Evolutionary conservation across 108 stramenopile species (phyloP), one percentile per base, ranked within the genome.

Genomic region (Nannochloropsis oceanica): DNA sequence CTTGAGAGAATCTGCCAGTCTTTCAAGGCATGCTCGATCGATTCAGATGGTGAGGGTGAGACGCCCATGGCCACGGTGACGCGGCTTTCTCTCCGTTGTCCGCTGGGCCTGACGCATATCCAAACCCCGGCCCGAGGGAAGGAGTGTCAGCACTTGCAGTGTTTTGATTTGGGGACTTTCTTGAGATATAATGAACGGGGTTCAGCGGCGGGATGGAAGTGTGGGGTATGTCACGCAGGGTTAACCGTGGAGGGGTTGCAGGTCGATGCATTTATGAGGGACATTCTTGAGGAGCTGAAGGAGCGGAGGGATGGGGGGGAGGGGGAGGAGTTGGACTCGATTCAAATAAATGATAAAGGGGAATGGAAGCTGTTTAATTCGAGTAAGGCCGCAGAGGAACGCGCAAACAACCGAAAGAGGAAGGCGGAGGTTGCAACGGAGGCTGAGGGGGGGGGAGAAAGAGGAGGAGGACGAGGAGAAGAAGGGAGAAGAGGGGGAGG

Each of bases 1-100:
- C 80, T 89, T 8, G 85, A 82, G 80, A 43, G 88, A 43, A 85
- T 89, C 73, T 34, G 81, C 25, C 84, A 46, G 42, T 89, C 88
- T 24, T 89, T 89, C 88, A 44, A 44, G 43, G 82, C 82, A 3
- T 43, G 25, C 22, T 79, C 44, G 27, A 81, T 89, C 12, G 85
- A 89, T 80, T 46, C 80, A 8, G 81, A 24, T 13, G 84, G 25
- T 5, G 86, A 79, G 10, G 44, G 84, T 27, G 88, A 85, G 12
- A 85, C 85, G 27, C 88, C 85, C 11, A 85, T 89, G 88, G 88
- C 88, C 0, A 89, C 88, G 42, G 44, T 82, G 42, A 89, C 88
- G 27, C 79, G 88, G 26, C 88, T 89, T 1, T 89, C 88, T 9
- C 88, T 89, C 22, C 88, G 88, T 10, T 89, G 88, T 79, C 88